Conservation (phyloP, 129 eudicot species). For the Kitagawia praeruptora region DNA sequence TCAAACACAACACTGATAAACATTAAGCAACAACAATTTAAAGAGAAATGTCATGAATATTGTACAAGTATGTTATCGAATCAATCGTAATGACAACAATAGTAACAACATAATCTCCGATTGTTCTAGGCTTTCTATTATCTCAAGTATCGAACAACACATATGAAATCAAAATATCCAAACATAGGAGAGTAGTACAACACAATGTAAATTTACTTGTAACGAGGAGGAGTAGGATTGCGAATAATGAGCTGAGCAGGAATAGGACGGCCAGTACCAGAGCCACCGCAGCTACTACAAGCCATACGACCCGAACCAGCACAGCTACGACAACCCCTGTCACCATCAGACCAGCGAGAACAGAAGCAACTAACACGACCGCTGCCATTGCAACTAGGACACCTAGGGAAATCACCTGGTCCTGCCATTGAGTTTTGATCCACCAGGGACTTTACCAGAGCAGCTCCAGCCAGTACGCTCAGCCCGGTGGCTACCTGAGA, state of each 20-base stretch:
- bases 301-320: conserved; percentile 90
- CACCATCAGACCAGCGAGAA: conserved; percentile 90
- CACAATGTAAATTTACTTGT: not conserved
- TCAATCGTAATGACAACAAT: not conserved
- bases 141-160: not conserved
- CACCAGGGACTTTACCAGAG: conserved; percentile 53
- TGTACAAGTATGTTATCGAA: not conserved
- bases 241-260: conserved; percentile 70
- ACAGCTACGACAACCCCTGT: conserved; percentile 75
- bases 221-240: conserved; percentile 48
- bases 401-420: conserved; percentile 61
- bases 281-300: conserved; percentile 85
- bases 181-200: not conserved
- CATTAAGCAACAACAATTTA: too few relatives aligned
- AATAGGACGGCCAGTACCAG: conserved; percentile 81
- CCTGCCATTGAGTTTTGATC: conserved; percentile 51
- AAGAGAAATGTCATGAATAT: not conserved
- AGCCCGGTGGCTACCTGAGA: conserved; percentile 70
- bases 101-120: too few relatives aligned
- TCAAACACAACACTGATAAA: too few relatives aligned
- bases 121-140: too few relatives aligned
- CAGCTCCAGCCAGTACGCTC: conserved; percentile 72
- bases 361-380: conserved; percentile 75
- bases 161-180: too few relatives aligned
- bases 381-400: conserved; percentile 79